Conservation (phyloP, 352 stramenopile genomes). For the Globisporangium paddicum region DNA sequence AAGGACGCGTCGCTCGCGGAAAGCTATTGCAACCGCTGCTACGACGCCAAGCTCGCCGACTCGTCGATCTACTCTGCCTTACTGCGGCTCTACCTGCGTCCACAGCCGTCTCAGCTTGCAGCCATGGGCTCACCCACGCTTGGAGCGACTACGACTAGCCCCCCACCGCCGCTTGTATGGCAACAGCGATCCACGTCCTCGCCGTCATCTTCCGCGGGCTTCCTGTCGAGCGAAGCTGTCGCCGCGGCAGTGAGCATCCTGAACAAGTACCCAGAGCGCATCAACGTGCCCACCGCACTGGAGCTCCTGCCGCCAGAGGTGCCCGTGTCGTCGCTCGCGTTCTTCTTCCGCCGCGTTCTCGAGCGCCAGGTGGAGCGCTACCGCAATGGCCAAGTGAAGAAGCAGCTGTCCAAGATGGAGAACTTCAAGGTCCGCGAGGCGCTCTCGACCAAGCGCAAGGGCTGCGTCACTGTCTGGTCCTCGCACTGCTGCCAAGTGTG, state of each 20-base stretch:
- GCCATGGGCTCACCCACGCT: constrained; percentile 6
- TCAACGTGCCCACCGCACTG: constrained; percentile 72
- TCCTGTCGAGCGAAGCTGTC: constrained; percentile 52
- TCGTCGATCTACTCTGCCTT: constrained; percentile 81
- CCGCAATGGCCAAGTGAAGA: constrained; percentile 82
- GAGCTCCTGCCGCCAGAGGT: constrained; percentile 66
- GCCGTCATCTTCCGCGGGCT: background rate
- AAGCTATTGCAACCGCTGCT: constrained; percentile 79
- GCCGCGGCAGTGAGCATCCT: constrained; percentile 64
- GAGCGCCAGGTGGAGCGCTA: constrained; percentile 70
- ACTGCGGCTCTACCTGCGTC: constrained; percentile 67
- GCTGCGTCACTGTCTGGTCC: constrained; percentile 68
- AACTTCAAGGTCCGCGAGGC: constrained; percentile 77
- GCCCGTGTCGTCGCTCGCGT: constrained; percentile 35
- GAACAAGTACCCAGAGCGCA: constrained; percentile 80
- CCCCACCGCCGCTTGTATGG: constrained; percentile 25
- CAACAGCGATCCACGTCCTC: constrained; percentile 18
- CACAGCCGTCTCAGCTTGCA: constrained; percentile 17
- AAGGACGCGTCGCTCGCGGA: constrained; percentile 69
- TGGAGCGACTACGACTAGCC: background rate
- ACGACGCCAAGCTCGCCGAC: constrained; percentile 63
- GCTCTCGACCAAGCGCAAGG: constrained; percentile 61
- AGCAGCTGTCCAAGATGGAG: constrained; percentile 85
- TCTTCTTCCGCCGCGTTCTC: constrained; percentile 69
- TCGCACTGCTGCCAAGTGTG: constrained; percentile 72